Base-by-base conservation (phyloP, 2,329 filamentous ascomycete genomes). In the Paramyrothecium roridum region DNA sequence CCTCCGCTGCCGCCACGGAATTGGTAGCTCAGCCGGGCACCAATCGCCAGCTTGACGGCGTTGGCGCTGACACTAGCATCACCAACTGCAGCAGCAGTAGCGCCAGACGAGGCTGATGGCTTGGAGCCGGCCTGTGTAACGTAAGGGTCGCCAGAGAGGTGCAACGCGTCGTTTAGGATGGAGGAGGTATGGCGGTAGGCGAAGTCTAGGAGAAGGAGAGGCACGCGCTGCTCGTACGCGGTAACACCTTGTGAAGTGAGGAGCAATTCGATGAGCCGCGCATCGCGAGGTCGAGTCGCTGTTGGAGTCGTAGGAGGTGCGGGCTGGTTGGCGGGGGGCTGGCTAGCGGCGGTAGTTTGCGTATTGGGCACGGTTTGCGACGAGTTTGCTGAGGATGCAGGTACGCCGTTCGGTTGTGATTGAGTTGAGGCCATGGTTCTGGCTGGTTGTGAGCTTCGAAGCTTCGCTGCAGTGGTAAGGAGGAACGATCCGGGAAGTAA, bases 131-230 rank as follows among this genome's bases (percentile, higher is more conserved):
- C 82, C 54, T 84, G 80, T 8, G 78, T 74, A 20, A 83, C 78
- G 74, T 90, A 89, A 8, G 87, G 87, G 69, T 91, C 88, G 8
- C 83, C 81, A 7, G 82, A 80, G 23, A 90, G 81, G 65, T 89
- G 86, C 17, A 90, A 73, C 8, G 85, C 87, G 73, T 92, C 89
- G 61, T 78, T 84, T 20, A 93, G 83, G 37, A 93, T 80, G 55
- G 83, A 81, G 1, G 85, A 85, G 11, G 88, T 90, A 78, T 92
- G 90, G 40, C 90, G 86, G 80, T 95, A 95, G 50, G 90, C 89
- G 68, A 93, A 93, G 76, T 95, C 90, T 69, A 95, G 86, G 50
- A 95, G 85, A 56, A 93, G 85, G 1, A 93, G 82, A 1, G 90
- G 90, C 1, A 95, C 90, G 65, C 90, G 89, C 70, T 89, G 84